These are phyloP conservation scores for Cichorium intybus DNA, from an alignment of 140 eudicot genomes.

Conservation along the genomic window DNA sequence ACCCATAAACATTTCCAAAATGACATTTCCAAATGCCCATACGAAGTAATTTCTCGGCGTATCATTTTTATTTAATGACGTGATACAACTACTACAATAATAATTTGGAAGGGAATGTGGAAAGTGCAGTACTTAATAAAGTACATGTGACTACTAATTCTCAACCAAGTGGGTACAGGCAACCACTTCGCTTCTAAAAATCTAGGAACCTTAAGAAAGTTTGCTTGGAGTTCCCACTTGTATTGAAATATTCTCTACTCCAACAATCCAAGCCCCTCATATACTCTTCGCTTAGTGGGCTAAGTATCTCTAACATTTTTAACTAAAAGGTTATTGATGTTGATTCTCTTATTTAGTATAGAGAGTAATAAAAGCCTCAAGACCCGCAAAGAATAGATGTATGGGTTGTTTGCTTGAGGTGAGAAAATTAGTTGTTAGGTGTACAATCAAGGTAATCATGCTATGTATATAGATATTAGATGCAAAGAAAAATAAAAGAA, in stretches of 20 bases:
- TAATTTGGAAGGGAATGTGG: background rate
- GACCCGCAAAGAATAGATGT: background rate
- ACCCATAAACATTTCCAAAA: background rate
- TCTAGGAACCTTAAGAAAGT: constrained; percentile 8
- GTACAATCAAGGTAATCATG: too few species aligned
- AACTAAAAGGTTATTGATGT: constrained; percentile 1
- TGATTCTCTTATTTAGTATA: background rate
- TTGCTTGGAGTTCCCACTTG: constrained; percentile 10
- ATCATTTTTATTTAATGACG: background rate
- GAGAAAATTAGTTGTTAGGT: too few species aligned
- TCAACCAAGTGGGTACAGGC: constrained; percentile 26
- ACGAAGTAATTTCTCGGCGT: background rate
- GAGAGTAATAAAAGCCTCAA: background rate
- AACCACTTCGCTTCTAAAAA: constrained; percentile 11
- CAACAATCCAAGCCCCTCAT: background rate
- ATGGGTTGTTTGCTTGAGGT: background rate
- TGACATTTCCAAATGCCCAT: background rate
- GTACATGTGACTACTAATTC: background rate
- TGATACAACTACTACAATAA: background rate
- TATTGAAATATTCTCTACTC: constrained; percentile 3
- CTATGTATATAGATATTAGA: too few species aligned
- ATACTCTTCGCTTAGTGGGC: constrained; percentile 19
- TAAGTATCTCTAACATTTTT: constrained; percentile 18
- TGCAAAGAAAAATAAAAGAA: too few species aligned
- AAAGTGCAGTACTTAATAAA: constrained; percentile 3